phyloP scores from a whole-genome alignment of 768 basidiomycete species.

The Tulasnella sp. region DNA sequence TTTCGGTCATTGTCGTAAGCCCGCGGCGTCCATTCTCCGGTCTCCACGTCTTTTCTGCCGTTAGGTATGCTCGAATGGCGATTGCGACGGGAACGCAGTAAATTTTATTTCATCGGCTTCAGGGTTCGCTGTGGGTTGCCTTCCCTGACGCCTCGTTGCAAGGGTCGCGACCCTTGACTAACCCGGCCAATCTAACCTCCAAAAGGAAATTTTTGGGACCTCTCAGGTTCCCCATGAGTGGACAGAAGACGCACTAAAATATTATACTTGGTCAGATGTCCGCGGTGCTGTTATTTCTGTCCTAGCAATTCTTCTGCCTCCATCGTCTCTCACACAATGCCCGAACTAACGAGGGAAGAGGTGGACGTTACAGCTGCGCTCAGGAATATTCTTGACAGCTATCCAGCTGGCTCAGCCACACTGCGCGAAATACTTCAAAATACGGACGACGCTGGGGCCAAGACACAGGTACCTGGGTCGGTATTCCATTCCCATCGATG shows the following conservation, averaged over 20 bases:
- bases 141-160: neutral
- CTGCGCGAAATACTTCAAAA: constrained; percentile 23
- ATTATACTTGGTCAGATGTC: neutral
- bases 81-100: too few relatives aligned
- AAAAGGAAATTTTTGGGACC: neutral
- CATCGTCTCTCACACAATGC: constrained; percentile 1
- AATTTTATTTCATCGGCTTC: too few relatives aligned
- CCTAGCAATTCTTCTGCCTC: neutral
- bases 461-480: neutral
- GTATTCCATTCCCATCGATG: neutral
- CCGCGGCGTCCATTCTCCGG: too few relatives aligned
- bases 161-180: neutral
- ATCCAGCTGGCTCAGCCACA: constrained; percentile 21
- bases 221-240: too few relatives aligned
- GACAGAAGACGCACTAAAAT: neutral
- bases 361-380: constrained; percentile 11
- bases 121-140: neutral
- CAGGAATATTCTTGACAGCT: constrained; percentile 20
- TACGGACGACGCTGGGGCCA: neutral
- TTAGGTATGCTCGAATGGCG: too few relatives aligned
- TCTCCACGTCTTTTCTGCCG: too few relatives aligned
- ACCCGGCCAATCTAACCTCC: neutral
- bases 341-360: neutral
- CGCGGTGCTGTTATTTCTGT: neutral
- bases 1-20: too few relatives aligned